Base-by-base conservation (phyloP, 1,284 basidiomycete genomes). In the Tilletia caries region DNA sequence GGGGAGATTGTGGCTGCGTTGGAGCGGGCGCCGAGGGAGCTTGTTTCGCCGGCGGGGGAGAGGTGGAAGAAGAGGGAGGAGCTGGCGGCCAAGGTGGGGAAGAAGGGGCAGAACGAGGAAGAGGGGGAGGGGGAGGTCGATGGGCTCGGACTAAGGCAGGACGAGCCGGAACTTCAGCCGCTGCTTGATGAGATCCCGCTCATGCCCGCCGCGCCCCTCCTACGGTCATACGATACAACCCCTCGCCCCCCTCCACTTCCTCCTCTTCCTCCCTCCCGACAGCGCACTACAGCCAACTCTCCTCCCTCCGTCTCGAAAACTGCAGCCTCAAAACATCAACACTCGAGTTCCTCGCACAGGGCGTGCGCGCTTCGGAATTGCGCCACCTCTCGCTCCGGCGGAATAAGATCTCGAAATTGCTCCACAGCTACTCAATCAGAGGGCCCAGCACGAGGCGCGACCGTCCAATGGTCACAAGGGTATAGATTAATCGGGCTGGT, bases 1-100 rank as follows among this genome's bases (percentile, higher is more conserved):
- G 93, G 96, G 71, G 91, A 90, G 73, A 87, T 97, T 48, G 89
- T 92, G 0, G 88, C 88, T 44, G 89, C 91, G 18, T 70, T 85
- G 64, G 65, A 74, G 0, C 46, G 46, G 3, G 46, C 46, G 20
- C 46, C 6, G 15, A 18, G 20, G 23, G 54, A 60, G 54, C 27
- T 60, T 6, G 29, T 32, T 8, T 29, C 54, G 13, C 25, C 25
- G 54, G 54, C 54, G 32, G 15, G 27, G 15, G 54, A 60, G 29
- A n/a, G 27, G 64, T 48, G 65, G 25, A 68, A 15, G 12, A 70
- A 64, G 48, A 66, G 69, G 60, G 62, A 34, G 37, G 37, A 41
- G n/a, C n/a, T n/a, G n/a, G n/a, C n/a, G n/a, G n/a, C n/a, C n/a
- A n/a, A n/a, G n/a, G n/a, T 10, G 68, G 58, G 2, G 27, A 25